Evolutionary conservation across 306 rosid genomes (phyloP).

Genomic region (Cucumis sativus): DNA sequence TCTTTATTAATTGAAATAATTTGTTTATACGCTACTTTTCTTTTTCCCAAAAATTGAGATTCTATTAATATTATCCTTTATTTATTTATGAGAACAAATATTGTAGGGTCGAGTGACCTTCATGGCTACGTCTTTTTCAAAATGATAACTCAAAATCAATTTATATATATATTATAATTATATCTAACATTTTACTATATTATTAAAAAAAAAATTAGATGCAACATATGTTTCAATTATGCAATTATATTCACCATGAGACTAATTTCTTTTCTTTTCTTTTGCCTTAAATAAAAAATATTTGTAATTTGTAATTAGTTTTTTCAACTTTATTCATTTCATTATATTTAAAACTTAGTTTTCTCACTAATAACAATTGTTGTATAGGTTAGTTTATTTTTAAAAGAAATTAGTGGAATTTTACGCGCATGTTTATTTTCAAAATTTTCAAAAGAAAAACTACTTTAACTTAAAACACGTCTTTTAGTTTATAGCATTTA

Average conservation of each 20-base stretch:
- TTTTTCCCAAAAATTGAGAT: neutral
- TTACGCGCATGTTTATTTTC: too few species aligned
- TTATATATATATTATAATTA: neutral
- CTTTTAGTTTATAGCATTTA: too few species aligned
- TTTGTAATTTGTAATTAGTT: neutral
- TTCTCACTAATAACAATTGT: too few species aligned
- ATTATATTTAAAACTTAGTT: too few species aligned
- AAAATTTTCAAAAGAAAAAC: too few species aligned
- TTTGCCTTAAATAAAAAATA: neutral
- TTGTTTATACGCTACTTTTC: neutral
- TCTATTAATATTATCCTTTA: neutral
- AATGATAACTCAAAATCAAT: neutral
- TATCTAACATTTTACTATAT: too few species aligned
- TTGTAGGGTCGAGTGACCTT: neutral
- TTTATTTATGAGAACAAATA: neutral
- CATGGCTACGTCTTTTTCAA: neutral
- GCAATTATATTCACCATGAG: neutral
- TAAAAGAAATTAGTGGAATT: too few species aligned
- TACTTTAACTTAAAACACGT: too few species aligned
- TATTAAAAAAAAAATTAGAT: too few species aligned
- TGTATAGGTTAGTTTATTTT: too few species aligned
- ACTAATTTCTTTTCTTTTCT: neutral
- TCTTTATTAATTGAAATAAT: neutral
- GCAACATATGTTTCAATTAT: neutral
- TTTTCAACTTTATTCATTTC: too few species aligned